These are phyloP conservation scores for Cardamine occulta DNA, from an alignment of 345 rosid genomes.

Conservation along the genomic window DNA sequence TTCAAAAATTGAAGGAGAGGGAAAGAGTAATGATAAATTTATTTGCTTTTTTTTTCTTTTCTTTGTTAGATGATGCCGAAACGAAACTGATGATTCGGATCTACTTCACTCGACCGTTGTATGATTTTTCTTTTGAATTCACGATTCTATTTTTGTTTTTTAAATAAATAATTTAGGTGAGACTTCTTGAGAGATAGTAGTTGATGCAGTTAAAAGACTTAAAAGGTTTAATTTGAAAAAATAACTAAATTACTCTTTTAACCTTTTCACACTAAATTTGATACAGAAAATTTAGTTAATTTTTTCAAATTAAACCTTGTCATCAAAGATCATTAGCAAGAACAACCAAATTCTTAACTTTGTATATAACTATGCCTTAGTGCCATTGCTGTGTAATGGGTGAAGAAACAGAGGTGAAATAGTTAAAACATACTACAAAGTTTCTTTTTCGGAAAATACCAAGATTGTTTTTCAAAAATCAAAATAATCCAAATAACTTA, in stretches of 20 bases:
- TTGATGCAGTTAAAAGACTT: background rate
- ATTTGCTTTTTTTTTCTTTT: background rate
- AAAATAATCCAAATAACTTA: background rate
- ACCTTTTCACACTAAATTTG: background rate
- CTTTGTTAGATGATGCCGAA: background rate
- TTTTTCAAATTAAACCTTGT: no score
- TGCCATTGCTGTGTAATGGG: background rate
- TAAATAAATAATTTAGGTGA: background rate
- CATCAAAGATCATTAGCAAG: background rate
- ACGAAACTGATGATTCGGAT: slow-evolving; percentile 34
- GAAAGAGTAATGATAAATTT: slow-evolving; percentile 17
- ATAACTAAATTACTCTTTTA: background rate
- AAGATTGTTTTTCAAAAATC: background rate
- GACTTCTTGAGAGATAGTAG: no score
- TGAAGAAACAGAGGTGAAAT: background rate
- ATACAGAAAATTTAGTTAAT: no score
- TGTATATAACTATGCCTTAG: no score
- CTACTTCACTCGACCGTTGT: slow-evolving; percentile 43
- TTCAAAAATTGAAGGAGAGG: slow-evolving; percentile 40
- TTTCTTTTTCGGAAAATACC: background rate
- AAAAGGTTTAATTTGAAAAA: background rate
- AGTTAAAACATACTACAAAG: background rate
- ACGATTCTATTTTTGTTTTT: background rate
- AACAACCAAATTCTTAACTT: background rate
- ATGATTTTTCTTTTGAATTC: slow-evolving; percentile 23